Evolutionary conservation across 257 asterid genomes (phyloP).

Genomic region (Scutellaria baicalensis): DNA sequence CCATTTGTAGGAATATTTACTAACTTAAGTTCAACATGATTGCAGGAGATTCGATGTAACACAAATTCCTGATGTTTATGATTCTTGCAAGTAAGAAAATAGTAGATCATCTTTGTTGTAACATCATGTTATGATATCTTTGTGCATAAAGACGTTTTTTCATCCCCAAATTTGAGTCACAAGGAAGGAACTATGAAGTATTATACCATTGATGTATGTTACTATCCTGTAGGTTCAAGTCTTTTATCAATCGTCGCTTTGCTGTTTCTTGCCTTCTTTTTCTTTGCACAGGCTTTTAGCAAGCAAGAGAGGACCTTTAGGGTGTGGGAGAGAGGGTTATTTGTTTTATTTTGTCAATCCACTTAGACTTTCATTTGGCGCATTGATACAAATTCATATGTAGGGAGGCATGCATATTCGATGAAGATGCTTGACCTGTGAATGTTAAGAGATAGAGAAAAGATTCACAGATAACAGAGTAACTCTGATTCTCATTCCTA

Average conservation of each 20-base stretch:
- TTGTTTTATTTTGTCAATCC: background rate
- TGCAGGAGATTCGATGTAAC: constrained; percentile 94
- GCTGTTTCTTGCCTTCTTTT: background rate
- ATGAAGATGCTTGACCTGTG: background rate
- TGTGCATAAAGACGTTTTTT: background rate
- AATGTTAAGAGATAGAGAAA: constrained; percentile 5
- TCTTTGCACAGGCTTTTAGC: background rate
- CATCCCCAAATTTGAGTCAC: background rate
- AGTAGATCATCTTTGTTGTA: background rate
- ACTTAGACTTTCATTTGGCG: background rate
- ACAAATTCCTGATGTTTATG: constrained; percentile 98
- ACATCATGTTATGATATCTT: background rate
- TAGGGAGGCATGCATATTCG: background rate
- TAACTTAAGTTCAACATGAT: constrained; percentile 19
- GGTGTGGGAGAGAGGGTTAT: background rate
- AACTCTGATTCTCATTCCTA: constrained; percentile 9
- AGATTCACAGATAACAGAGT: background rate
- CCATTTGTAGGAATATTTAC: constrained; percentile 10
- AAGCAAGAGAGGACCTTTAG: background rate
- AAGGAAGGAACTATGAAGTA: background rate
- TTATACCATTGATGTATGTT: constrained; percentile 5
- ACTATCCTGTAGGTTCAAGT: background rate
- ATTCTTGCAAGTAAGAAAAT: constrained; percentile 92
- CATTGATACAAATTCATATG: background rate
- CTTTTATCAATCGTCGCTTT: background rate